Percentiles rank a stretch among this genome's conserved stretches.
Evolutionary conservation across 2,329 filamentous ascomycete species (phyloP).

Genomic region (Epichloe typhina): DNA sequence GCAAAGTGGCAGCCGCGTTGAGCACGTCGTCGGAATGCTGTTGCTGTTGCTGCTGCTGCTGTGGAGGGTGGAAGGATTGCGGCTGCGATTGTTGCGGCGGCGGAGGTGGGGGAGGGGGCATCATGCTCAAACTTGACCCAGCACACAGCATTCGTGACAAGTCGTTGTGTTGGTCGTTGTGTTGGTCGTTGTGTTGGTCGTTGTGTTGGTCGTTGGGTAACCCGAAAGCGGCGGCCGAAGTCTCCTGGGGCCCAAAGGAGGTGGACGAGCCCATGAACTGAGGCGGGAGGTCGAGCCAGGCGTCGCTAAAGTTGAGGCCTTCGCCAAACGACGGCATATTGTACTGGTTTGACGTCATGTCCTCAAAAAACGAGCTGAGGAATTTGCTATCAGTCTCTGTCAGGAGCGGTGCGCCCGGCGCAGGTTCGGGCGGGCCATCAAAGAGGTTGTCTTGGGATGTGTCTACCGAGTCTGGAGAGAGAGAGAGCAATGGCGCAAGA

Average conservation of each 20-base stretch:
- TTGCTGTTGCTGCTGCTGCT: slow-evolving; percentile 14
- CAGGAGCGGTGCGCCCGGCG: slow-evolving; percentile 51
- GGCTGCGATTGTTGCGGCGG: slow-evolving; percentile 12
- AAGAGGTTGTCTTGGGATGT: slow-evolving; percentile 30
- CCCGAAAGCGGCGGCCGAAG: slow-evolving; percentile 7
- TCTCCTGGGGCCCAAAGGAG: slow-evolving; percentile 42
- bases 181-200: slow-evolving; percentile 3
- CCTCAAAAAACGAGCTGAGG: slow-evolving; percentile 44
- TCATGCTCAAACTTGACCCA: slow-evolving; percentile 21
- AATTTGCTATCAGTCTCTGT: slow-evolving; percentile 47
- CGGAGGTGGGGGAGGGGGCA: slow-evolving; percentile 23
- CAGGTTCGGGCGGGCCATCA: slow-evolving; percentile 43
- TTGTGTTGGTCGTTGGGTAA: slow-evolving; percentile 10
- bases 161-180: slow-evolving; percentile 7
- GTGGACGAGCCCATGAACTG: slow-evolving; percentile 53
- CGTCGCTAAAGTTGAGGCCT: slow-evolving; percentile 34
- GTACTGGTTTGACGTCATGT: slow-evolving; percentile 37
- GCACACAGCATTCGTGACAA: slow-evolving; percentile 7
- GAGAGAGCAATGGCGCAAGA: slow-evolving; percentile 5
- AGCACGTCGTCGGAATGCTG: slow-evolving; percentile 39
- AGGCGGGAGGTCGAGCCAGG: slow-evolving; percentile 48
- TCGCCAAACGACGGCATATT: slow-evolving; percentile 37
- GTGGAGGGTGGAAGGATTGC: neutral
- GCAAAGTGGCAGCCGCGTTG: slow-evolving; percentile 37
- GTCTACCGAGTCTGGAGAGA: slow-evolving; percentile 33